Percentiles rank a stretch among this genome's conserved stretches.
These are phyloP conservation scores for Scedosporium apiospermum DNA, from an alignment of 2,329 filamentous ascomycete genomes.

Conservation along the genomic window DNA sequence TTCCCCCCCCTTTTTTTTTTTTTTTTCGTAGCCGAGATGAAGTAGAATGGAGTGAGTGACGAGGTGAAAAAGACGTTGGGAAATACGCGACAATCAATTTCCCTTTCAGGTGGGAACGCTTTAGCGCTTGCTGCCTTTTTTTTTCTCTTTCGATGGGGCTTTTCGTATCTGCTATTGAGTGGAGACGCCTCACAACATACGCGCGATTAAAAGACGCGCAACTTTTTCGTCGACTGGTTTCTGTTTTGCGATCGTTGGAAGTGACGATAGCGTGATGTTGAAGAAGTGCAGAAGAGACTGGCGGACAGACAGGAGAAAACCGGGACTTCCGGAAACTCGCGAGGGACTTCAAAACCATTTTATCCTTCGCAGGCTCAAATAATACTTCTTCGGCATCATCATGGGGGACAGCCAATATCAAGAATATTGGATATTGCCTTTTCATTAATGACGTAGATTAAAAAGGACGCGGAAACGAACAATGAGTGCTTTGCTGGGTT, in stretches of 20 bases:
- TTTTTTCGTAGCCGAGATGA: not conserved
- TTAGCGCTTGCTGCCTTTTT: too few relatives aligned
- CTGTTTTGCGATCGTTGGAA: not conserved
- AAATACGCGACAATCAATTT: not conserved
- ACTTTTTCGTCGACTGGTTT: not conserved
- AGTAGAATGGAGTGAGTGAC: not conserved
- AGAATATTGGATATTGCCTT: not conserved
- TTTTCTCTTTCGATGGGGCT: too few relatives aligned
- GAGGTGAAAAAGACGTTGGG: not conserved
- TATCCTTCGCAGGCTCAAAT: not conserved
- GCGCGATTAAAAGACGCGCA: too few relatives aligned
- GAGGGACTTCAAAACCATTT: not conserved
- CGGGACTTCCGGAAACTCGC: not conserved
- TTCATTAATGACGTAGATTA: not conserved
- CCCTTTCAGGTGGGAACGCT: too few relatives aligned
- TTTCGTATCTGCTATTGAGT: too few relatives aligned
- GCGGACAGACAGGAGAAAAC: not conserved
- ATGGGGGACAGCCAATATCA: not conserved
- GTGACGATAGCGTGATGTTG: not conserved
- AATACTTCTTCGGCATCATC: not conserved
- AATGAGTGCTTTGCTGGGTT: not conserved
- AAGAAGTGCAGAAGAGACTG: not conserved
- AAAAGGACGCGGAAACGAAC: not conserved
- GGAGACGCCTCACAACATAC: too few relatives aligned
- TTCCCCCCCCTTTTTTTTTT: too few relatives aligned